Percentiles rank a stretch among this genome's conserved stretches.
These are phyloP conservation scores for Avena atlantica DNA, from an alignment of 176 grass and related monocot genomes.

Conservation along the genomic window DNA sequence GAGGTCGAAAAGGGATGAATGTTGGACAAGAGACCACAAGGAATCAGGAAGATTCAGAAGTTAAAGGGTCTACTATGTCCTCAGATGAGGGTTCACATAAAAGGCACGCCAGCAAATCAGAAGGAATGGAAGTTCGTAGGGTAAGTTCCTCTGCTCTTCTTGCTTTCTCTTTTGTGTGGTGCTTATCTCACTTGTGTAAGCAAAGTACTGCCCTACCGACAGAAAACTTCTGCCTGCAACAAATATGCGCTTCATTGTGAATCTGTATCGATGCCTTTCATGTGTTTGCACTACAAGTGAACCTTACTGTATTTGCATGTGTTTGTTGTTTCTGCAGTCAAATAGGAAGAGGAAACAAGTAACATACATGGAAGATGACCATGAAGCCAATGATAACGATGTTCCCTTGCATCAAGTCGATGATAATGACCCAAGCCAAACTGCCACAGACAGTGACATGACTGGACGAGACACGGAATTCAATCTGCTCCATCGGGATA, in stretches of 20 bases:
- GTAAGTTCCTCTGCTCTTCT: constrained; percentile 49
- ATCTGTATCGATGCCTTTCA: constrained; percentile 21
- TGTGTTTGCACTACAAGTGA: constrained; percentile 14
- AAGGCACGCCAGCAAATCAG: constrained; percentile 27
- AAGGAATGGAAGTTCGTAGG: constrained; percentile 51
- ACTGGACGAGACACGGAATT: constrained; percentile 32
- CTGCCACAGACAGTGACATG: constrained; percentile 30
- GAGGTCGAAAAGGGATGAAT: constrained; percentile 22
- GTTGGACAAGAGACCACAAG: constrained; percentile 3
- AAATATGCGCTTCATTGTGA: background rate
- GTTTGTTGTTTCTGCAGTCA: constrained; percentile 60
- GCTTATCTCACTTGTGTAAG: constrained; percentile 19
- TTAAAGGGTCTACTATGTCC: constrained; percentile 33
- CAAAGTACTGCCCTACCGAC: background rate
- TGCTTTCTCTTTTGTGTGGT: constrained; percentile 22
- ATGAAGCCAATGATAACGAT: constrained; percentile 50
- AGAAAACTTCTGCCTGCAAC: background rate
- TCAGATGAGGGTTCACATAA: constrained; percentile 46
- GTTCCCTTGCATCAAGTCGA: constrained; percentile 26
- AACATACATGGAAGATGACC: constrained; percentile 72
- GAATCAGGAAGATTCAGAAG: constrained; percentile 5
- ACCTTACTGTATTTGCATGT: constrained; percentile 32
- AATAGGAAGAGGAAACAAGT: constrained; percentile 71
- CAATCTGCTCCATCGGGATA: constrained; percentile 44
- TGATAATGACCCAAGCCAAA: constrained; percentile 40